Base-by-base conservation (phyloP, 2,329 filamentous ascomycete genomes). In the Atkinsonella hypoxylon region DNA sequence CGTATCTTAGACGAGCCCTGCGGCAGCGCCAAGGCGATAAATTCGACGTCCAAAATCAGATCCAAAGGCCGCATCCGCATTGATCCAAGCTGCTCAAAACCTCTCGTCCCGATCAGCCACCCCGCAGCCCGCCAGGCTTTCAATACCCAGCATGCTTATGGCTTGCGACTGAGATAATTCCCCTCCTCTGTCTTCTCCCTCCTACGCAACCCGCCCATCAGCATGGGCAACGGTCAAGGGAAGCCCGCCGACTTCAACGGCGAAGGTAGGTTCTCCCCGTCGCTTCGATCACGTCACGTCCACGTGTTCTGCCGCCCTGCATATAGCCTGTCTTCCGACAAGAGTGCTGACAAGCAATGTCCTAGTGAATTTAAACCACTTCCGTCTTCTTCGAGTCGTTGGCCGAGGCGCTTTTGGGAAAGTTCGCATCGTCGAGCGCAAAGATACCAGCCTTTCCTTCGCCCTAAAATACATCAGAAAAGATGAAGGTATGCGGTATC, bases 341-440 rank as follows among this genome's bases (percentile, higher is more conserved):
- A 30, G 13, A 47, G n/a, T n/a, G 15, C 51, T 51, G 26, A 46
- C 17, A 15, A 15, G 15, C 1, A 9, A 26, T 22, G 18, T 36
- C 4, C 42, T 61, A 95, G 93, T 95, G 60, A 97, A 91, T 68
- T 83, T 98, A 60, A 96, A 96, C 64, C 93, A 98, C 70, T 98
- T 98, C 70, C 87, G 91, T 58, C 78, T 98, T 51, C 74, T 97
- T 57, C 85, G 93, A 64, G 93, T 98, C 56, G 93, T 98, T 59
- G 93, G 93, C 58, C 94, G 95, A 69, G 93, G 93, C 62, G 93
- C 93, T 51, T 98, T 98, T 74, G 93, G 93, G 62, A 98, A 98
- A 71, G 93, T 98, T 55, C 86, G 93, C 62, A 98, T 98, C 59
- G 93, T 98, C 64, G 93, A 98, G 76, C 82, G 90, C 59, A 97